phyloP scores from a whole-genome alignment of 1,284 basidiomycete species.

The Gomphus bonarii region DNA sequence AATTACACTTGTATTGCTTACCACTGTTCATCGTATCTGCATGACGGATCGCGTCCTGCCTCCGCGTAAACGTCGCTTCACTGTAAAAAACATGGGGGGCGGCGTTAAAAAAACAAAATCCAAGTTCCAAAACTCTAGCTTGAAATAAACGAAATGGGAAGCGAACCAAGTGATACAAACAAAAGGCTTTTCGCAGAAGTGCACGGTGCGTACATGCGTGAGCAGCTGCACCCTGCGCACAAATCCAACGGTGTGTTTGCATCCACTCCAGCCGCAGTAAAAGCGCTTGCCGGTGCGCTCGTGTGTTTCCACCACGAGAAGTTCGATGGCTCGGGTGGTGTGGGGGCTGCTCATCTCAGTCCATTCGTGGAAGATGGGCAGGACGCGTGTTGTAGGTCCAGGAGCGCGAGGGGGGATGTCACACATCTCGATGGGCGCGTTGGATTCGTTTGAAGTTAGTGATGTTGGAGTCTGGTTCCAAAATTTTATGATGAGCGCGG shows the following conservation, averaged over 20 bases:
- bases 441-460: no score
- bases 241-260: constrained; percentile 1
- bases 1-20: constrained; percentile 8
- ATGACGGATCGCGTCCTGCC: constrained; percentile 9
- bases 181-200: constrained; percentile 10
- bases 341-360: neutral
- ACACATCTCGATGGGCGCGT: no score
- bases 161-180: constrained; percentile 8
- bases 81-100: neutral
- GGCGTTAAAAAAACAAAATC: no score
- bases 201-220: constrained; percentile 8
- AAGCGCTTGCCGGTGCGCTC: constrained; percentile 1
- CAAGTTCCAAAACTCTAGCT: neutral
- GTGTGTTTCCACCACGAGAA: neutral
- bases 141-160: neutral
- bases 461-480: no score
- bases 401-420: no score
- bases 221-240: constrained; percentile 4
- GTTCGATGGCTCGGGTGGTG: neutral
- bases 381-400: neutral
- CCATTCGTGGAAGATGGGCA: neutral
- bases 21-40: constrained; percentile 9
- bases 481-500: no score
- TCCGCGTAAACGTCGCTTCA: constrained; percentile 5
- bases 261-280: constrained; percentile 6